Evolutionary conservation across 345 rosid genomes (phyloP).

Genomic region (Erodium maritimum): DNA sequence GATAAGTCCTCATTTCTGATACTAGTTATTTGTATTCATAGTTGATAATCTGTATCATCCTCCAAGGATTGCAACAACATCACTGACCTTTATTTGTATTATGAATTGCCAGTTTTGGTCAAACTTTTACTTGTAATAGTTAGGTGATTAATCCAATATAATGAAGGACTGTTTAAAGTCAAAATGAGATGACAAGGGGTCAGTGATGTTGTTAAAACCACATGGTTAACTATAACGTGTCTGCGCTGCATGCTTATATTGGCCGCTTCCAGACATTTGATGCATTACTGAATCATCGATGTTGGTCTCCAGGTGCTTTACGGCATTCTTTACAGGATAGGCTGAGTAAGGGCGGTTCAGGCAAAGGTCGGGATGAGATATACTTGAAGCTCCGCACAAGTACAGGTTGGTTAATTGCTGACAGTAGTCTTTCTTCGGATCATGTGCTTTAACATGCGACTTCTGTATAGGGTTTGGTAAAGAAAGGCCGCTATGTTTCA

Average conservation of each 20-base stretch:
- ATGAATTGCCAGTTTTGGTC: not conserved
- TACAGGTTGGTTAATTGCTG: constrained; percentile 44
- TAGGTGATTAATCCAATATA: no score
- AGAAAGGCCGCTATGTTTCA: no score
- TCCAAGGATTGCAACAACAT: not conserved
- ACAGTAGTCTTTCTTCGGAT: not conserved
- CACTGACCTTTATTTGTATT: not conserved
- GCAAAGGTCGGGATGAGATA: constrained; percentile 72
- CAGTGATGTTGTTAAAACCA: not conserved
- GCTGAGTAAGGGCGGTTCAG: constrained; percentile 70
- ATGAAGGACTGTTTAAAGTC: not conserved
- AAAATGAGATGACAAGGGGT: not conserved
- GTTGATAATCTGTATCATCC: not conserved
- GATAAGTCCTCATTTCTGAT: not conserved
- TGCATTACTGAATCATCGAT: not conserved
- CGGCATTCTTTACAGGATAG: constrained; percentile 90
- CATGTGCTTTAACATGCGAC: no score
- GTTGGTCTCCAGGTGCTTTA: constrained; percentile 54
- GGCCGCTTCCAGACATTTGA: not conserved
- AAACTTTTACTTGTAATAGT: not conserved
- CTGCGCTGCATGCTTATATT: not conserved
- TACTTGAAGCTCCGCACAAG: constrained; percentile 84
- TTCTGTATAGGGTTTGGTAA: no score
- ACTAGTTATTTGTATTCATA: not conserved
- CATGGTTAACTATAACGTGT: not conserved